These are phyloP conservation scores for Candida jianshihensis DNA, from an alignment of 805 yeast genomes.

Conservation along the genomic window DNA sequence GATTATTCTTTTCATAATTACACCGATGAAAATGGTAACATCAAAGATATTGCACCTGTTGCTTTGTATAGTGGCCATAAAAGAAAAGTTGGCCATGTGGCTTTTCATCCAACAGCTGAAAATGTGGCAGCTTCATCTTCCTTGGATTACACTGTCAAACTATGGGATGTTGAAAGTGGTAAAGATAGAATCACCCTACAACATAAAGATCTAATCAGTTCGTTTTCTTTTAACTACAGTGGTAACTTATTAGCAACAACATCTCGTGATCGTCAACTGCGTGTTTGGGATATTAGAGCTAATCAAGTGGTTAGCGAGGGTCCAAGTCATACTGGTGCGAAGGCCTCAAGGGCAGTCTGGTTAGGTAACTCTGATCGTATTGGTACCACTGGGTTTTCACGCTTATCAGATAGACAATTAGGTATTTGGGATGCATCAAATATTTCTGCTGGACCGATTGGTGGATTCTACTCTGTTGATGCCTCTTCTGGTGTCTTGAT, in stretches of 20 bases:
- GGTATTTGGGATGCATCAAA: constrained; percentile 87
- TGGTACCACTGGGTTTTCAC: constrained; percentile 91
- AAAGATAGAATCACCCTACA: constrained; percentile 63
- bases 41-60: constrained; percentile 64
- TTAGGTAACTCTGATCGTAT: constrained; percentile 79
- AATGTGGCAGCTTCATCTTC: constrained; percentile 87
- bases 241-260: constrained; percentile 86
- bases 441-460: constrained; percentile 75
- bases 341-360: constrained; percentile 85
- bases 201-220: constrained; percentile 89
- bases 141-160: constrained; percentile 81
- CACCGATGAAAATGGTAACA: constrained; percentile 45
- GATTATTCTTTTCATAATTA: constrained; percentile 66
- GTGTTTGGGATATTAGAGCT: constrained; percentile 86
- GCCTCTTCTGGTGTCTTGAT: constrained; percentile 89
- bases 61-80: constrained; percentile 77
- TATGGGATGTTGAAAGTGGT: constrained; percentile 83
- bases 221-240: constrained; percentile 83
- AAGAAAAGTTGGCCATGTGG: constrained; percentile 88
- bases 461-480: constrained; percentile 82
- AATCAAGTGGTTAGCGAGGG: constrained; percentile 78
- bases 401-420: constrained; percentile 87
- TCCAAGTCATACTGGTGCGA: constrained; percentile 88
- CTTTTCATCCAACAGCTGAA: constrained; percentile 83
- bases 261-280: constrained; percentile 80